Conservation (phyloP, 306 rosid genomes). For the Cajanus cajan region DNA sequence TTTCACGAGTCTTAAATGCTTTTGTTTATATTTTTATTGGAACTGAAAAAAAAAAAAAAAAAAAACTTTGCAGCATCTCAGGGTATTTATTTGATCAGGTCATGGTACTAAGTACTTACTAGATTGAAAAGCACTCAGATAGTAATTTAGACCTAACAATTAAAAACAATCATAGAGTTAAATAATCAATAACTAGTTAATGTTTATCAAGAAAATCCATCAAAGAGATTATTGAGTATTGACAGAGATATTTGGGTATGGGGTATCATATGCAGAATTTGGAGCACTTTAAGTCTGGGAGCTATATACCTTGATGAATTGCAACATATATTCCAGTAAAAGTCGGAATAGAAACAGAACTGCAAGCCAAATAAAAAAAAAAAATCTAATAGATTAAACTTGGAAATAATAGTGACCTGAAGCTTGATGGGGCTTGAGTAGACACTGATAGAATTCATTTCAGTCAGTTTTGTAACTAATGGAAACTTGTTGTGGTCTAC, state of each 20-base stretch:
- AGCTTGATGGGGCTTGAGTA: constrained; percentile 78
- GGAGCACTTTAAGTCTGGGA: background rate
- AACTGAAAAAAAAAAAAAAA: too few relatives aligned
- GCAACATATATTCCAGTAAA: constrained; percentile 13
- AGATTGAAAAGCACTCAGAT: constrained; percentile 1
- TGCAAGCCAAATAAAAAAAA: constrained; percentile 5
- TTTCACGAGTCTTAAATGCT: background rate
- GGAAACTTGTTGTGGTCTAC: constrained; percentile 82
- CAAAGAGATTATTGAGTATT: background rate
- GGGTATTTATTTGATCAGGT: background rate
- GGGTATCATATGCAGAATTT: background rate
- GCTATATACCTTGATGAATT: background rate
- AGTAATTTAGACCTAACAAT: background rate
- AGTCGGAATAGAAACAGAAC: background rate
- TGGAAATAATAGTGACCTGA: constrained; percentile 58
- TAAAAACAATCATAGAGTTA: background rate
- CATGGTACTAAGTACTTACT: background rate
- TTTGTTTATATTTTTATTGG: background rate
- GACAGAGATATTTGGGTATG: background rate
- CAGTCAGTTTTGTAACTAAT: constrained; percentile 72
- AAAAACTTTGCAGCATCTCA: background rate
- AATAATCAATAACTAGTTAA: background rate
- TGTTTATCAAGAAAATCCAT: background rate
- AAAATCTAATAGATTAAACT: constrained; percentile 19
- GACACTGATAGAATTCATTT: constrained; percentile 65